Evolutionary conservation across 371 early-diverging fungal genomes (phyloP).

Genomic region (Mortierella sp.): DNA sequence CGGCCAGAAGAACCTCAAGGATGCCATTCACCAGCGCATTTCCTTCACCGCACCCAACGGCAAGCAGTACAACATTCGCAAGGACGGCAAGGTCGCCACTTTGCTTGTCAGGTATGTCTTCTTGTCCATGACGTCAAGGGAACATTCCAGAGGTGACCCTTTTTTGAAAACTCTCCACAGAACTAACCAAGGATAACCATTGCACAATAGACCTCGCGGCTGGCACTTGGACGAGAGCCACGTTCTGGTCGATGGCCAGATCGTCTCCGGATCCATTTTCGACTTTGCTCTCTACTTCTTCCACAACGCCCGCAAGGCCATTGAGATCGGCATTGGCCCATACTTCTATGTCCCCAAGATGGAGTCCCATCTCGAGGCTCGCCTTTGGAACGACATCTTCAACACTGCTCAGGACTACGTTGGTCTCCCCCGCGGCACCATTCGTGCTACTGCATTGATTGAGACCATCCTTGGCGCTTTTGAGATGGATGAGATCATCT

Average conservation of each 20-base stretch:
- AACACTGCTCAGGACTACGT: conserved; percentile 90
- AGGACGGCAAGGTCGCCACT: conserved; percentile 84
- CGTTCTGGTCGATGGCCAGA: conserved; percentile 88
- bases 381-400: conserved; percentile 96
- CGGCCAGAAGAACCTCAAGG: conserved; percentile 92
- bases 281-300: conserved; percentile 96
- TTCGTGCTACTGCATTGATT: conserved; percentile 94
- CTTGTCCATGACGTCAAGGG: too few species aligned
- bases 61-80: conserved; percentile 87
- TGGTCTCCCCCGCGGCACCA: conserved; percentile 89
- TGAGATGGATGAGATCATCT: conserved; percentile 98
- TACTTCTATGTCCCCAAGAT: conserved; percentile 98
- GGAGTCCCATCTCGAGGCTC: conserved; percentile 94
- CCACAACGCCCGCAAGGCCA: conserved; percentile 86
- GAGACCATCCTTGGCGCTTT: conserved; percentile 96
- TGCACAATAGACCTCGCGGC: conserved; percentile 81
- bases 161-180: too few species aligned
- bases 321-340: conserved; percentile 87
- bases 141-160: too few species aligned
- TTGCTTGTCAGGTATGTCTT: conserved; percentile 74
- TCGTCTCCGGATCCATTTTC: conserved; percentile 91
- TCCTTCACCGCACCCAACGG: conserved; percentile 84
- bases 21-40: conserved; percentile 87
- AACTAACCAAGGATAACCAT: not conserved
- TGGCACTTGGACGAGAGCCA: conserved; percentile 98